Base-by-base conservation (phyloP, 176 grass and related monocot species). In the Otatea glauca region DNA sequence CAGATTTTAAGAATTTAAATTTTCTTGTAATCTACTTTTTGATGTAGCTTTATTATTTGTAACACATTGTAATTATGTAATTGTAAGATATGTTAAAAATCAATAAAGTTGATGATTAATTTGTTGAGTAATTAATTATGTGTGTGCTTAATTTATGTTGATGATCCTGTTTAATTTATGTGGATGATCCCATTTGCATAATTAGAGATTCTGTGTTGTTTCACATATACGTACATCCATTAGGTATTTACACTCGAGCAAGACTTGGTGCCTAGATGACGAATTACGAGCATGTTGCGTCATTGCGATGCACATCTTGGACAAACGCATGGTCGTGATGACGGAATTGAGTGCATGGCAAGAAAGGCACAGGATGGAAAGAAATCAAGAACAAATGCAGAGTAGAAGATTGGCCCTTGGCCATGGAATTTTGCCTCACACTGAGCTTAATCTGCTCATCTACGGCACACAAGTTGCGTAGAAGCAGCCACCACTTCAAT, bases 401-500 rank as follows among this genome's bases (percentile, higher is more conserved):
- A 20, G 17, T 18, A 44, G 12, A 84, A 54, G 14, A 21, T 59
- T 64, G 27, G 18, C 35, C 47, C 65, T 34, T 79, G 47, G 23
- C 50, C 11, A 44, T 2, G 50, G 48, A 79, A 16, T 35, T 81
- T 62, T 61, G 76, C 62, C 54, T 50, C 6, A 44, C 56, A 16
- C 29, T 42, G 54, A 71, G 63, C 12, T 21, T 35, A 2, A 63
- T 64, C 27, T 21, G 72, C 38, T 32, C 51, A 34, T 27, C 51
- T 45, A 32, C 24, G 11, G 23, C 32, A 84, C 13, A 14, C 6
- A 44, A 29, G 81, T 88, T 61, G 23, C 80, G 72, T 77, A 70
- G 74, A 83, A 72, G 66, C 80, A 72, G 75, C 74, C 16, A 5
- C 32, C 68, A 15, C 62, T 76, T 76, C 23, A 54, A 84, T 65